Evolutionary conservation across 2,329 filamentous ascomycete species (phyloP).

Genomic region (Verticillium longisporum): DNA sequence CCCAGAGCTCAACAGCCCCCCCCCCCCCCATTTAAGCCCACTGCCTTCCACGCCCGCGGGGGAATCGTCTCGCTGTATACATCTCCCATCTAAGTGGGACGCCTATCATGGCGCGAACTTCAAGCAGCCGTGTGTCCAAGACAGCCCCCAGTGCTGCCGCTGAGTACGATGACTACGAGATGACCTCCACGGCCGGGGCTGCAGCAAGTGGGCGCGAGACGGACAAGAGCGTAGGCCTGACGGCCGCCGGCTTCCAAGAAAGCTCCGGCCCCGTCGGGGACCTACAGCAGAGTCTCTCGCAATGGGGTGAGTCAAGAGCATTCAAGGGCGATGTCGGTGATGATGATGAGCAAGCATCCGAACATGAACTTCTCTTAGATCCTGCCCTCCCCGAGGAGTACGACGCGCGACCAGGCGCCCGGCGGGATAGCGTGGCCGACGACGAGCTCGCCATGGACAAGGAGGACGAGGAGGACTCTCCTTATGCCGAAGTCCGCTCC

Average conservation of each 20-base stretch:
- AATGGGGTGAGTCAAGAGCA: conserved; percentile 32
- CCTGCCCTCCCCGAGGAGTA: conserved; percentile 42
- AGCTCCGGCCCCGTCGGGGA: conserved; percentile 18
- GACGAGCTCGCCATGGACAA: conserved; percentile 25
- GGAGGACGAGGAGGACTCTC: conserved; percentile 49
- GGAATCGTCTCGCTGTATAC: conserved; percentile 4
- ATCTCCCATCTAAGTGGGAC: conserved; percentile 1
- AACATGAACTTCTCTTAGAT: conserved; percentile 51
- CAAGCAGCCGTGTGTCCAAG: conserved; percentile 23
- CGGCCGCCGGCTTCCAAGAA: conserved; percentile 10
- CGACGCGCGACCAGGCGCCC: conserved; percentile 21
- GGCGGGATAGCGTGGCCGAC: conserved; percentile 15
- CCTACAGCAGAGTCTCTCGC: conserved; percentile 28
- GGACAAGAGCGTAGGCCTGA: conserved; percentile 12
- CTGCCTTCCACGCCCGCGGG: conserved; percentile 6
- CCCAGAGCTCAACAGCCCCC: conserved; percentile 9
- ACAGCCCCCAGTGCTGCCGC: conserved; percentile 16
- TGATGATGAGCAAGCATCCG: conserved; percentile 39
- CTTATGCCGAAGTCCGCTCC: conserved; percentile 59
- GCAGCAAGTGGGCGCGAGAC: conserved; percentile 22
- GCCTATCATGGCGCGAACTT: conserved; percentile 21
- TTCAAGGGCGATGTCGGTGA: conserved; percentile 20
- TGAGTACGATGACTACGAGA: conserved; percentile 18
- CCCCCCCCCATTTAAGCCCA: conserved; percentile 13
- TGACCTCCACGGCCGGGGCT: conserved; percentile 17